phyloP scores from a whole-genome alignment of 495 filamentous ascomycete genomes.

The Stereocaulon alpinum region DNA sequence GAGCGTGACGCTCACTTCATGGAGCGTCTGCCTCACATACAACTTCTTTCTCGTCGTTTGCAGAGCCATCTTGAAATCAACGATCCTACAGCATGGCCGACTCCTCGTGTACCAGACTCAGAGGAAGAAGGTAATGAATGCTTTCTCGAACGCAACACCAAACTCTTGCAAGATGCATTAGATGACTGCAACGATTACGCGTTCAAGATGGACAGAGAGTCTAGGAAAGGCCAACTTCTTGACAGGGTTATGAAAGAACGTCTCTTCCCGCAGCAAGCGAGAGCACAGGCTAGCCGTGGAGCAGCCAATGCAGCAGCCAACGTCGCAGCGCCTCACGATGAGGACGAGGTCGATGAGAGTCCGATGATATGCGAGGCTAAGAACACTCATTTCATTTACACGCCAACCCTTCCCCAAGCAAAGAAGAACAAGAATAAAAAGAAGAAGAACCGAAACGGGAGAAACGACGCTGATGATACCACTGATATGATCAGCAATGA shows the following conservation, averaged over 20 bases:
- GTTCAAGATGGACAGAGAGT: neutral
- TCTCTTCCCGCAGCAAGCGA: neutral
- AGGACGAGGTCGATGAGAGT: neutral
- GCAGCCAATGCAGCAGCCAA: neutral
- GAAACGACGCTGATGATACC: neutral
- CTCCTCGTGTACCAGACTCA: neutral
- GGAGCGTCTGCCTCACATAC: slow-evolving; percentile 5
- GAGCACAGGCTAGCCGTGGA: neutral
- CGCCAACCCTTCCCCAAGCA: neutral
- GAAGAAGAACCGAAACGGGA: neutral
- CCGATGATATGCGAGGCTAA: neutral
- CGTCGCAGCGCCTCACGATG: neutral
- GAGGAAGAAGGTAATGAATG: neutral
- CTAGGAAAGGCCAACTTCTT: neutral
- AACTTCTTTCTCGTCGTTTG: slow-evolving; percentile 8
- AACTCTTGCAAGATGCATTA: neutral
- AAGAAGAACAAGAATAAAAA: neutral
- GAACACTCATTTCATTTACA: neutral
- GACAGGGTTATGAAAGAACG: neutral
- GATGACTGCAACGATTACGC: slow-evolving; percentile 6
- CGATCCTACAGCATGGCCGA: neutral
- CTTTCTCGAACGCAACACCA: neutral
- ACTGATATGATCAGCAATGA: neutral
- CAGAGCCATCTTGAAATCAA: slow-evolving; percentile 6
- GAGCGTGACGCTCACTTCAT: slow-evolving; percentile 5